Percentiles rank a stretch among this genome's conserved stretches.
Conservation (phyloP, 192 early-diverging fungal species). For the Phlyctochytrium bullatum region DNA sequence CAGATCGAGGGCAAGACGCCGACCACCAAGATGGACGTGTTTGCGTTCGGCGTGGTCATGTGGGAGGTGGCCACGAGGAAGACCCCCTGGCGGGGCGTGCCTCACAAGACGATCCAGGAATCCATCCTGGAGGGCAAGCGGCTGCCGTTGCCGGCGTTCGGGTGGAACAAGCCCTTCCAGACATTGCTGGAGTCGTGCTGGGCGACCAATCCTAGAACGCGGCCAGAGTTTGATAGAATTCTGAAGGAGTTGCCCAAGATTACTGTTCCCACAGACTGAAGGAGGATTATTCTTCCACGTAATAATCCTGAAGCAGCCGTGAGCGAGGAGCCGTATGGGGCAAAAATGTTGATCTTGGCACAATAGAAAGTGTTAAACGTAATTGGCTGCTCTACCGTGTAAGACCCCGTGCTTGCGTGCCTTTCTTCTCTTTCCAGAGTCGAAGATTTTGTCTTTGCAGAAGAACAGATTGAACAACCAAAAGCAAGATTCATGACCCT, state of each 20-base stretch:
- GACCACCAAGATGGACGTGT: constrained; percentile 1
- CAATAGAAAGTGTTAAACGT: too few species aligned
- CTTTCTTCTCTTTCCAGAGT: too few species aligned
- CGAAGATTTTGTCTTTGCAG: too few species aligned
- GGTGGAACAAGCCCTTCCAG: not conserved
- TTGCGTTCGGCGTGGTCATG: constrained; percentile 3
- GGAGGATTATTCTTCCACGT: too few species aligned
- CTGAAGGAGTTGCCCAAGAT: not conserved
- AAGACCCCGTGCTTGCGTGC: too few species aligned
- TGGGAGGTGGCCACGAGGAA: constrained; percentile 2
- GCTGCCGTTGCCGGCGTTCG: not conserved
- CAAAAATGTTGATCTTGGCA: too few species aligned
- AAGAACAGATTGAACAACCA: too few species aligned
- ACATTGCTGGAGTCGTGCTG: not conserved
- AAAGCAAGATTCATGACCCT: too few species aligned
- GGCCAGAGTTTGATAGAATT: not conserved
- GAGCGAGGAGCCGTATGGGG: too few species aligned
- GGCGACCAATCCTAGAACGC: not conserved
- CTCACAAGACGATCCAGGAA: not conserved
- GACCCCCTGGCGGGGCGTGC: not conserved
- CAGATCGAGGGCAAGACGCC: not conserved
- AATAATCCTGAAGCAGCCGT: too few species aligned
- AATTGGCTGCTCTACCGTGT: too few species aligned
- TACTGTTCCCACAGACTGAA: not conserved
- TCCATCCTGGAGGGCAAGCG: not conserved